Evolutionary conservation across 1,284 basidiomycete species (phyloP).

Genomic region (Ceratobasidium sp.): DNA sequence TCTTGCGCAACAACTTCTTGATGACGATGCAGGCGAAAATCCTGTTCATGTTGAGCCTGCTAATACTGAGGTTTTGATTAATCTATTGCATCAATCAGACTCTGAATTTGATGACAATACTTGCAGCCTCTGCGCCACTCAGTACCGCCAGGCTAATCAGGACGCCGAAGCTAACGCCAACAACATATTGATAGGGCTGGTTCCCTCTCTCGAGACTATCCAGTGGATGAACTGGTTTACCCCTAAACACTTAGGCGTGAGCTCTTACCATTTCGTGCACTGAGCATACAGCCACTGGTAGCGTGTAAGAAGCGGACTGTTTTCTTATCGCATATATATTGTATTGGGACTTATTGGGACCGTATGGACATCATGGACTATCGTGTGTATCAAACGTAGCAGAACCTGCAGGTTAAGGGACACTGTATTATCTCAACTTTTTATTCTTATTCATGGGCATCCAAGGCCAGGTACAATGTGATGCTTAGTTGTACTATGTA

Average conservation of each 20-base stretch:
- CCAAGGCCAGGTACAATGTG: too few species aligned
- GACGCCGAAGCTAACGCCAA: constrained; percentile 10
- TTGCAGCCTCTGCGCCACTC: constrained; percentile 10
- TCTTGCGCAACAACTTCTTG: constrained; percentile 1
- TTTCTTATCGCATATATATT: too few species aligned
- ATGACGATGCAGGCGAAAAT: background rate
- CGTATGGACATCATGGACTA: too few species aligned
- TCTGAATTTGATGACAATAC: background rate
- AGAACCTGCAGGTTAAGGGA: too few species aligned
- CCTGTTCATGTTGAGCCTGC: constrained; percentile 31
- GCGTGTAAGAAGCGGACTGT: too few species aligned
- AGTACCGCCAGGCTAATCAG: background rate
- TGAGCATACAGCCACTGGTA: too few species aligned
- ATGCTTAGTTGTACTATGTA: too few species aligned
- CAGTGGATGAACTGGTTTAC: constrained; percentile 33
- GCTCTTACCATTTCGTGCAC: background rate
- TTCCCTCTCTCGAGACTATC: constrained; percentile 5
- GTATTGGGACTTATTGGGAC: too few species aligned
- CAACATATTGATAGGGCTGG: background rate
- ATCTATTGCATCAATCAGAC: constrained; percentile 16
- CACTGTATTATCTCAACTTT: too few species aligned
- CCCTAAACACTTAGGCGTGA: constrained; percentile 11
- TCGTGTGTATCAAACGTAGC: too few species aligned
- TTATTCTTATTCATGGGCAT: too few species aligned
- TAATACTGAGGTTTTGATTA: background rate